A percentile compares a stretch with the other conserved stretches of the same genome.
Conservation (phyloP, 106 monocot genomes). For the Dendrobium officinale region DNA sequence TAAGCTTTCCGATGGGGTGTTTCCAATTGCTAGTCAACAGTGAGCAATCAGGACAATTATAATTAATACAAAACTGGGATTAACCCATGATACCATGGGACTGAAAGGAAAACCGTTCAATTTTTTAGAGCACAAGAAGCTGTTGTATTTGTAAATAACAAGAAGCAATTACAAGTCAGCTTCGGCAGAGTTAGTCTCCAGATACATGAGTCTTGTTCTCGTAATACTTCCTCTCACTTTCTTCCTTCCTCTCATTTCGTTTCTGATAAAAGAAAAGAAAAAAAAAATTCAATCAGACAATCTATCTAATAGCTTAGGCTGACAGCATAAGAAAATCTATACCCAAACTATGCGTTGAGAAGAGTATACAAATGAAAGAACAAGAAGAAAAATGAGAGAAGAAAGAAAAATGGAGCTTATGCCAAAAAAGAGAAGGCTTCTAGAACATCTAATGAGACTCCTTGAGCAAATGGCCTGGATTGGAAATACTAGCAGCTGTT, state of each 20-base stretch:
- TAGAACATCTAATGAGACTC: no score
- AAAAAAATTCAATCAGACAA: neutral
- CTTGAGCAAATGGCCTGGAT: no score
- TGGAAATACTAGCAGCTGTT: no score
- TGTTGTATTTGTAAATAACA: neutral
- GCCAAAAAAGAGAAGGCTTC: no score
- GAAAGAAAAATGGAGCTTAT: no score
- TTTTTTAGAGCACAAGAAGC: neutral
- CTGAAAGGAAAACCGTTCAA: neutral
- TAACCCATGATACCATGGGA: neutral
- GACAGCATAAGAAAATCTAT: no score
- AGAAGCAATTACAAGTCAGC: no score
- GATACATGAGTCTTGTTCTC: conserved; percentile 40
- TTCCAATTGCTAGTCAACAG: no score
- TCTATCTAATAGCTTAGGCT: no score
- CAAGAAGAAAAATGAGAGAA: no score
- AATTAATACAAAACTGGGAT: conserved; percentile 2
- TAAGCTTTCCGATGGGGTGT: neutral
- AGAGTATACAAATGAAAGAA: no score
- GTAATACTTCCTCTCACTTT: conserved; percentile 60
- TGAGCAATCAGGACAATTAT: neutral
- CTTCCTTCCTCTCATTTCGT: conserved; percentile 74
- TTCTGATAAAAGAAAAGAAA: conserved; percentile 24
- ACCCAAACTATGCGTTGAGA: no score
- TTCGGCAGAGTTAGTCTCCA: conserved; percentile 28